A percentile compares a stretch with the other conserved stretches of the same genome.
Evolutionary conservation across 306 rosid genomes (phyloP).

Genomic region (Cucurbita maxima): DNA sequence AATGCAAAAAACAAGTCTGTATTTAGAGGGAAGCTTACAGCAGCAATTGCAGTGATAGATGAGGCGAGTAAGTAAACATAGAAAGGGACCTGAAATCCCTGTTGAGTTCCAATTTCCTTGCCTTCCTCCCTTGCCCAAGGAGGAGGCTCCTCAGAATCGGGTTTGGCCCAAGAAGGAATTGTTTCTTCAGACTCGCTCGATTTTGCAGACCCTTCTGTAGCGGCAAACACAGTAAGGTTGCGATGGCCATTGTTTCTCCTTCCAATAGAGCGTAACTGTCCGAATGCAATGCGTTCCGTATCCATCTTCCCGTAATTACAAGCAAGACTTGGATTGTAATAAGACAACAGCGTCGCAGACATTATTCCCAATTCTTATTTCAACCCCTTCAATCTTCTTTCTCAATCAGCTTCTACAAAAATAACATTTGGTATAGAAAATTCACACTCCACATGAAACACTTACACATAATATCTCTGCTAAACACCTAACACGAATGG

Average conservation of each 20-base stretch:
- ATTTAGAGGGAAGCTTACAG: constrained; percentile 30
- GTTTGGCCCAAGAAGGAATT: constrained; percentile 79
- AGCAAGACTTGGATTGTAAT: constrained; percentile 17
- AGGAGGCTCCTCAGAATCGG: constrained; percentile 78
- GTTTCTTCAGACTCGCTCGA: constrained; percentile 65
- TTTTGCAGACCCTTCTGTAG: constrained; percentile 66
- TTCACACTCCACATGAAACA: neutral
- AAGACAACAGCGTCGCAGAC: constrained; percentile 19
- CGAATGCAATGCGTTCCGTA: constrained; percentile 2
- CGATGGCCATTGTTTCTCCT: neutral
- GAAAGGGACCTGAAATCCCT: constrained; percentile 47
- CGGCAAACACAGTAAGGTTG: constrained; percentile 29
- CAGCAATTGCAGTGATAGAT: constrained; percentile 87
- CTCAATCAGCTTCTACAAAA: neutral
- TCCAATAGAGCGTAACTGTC: neutral
- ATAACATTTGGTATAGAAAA: neutral
- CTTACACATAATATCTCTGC: neutral
- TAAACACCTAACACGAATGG: neutral
- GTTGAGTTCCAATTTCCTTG: constrained; percentile 17
- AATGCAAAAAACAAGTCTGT: neutral
- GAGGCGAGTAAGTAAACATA: constrained; percentile 67
- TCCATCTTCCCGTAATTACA: constrained; percentile 9
- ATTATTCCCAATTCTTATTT: constrained; percentile 6
- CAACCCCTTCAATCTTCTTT: neutral
- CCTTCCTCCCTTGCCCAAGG: constrained; percentile 74